Conservation (phyloP, 176 grass and related monocot species). For the Avena sativa region DNA sequence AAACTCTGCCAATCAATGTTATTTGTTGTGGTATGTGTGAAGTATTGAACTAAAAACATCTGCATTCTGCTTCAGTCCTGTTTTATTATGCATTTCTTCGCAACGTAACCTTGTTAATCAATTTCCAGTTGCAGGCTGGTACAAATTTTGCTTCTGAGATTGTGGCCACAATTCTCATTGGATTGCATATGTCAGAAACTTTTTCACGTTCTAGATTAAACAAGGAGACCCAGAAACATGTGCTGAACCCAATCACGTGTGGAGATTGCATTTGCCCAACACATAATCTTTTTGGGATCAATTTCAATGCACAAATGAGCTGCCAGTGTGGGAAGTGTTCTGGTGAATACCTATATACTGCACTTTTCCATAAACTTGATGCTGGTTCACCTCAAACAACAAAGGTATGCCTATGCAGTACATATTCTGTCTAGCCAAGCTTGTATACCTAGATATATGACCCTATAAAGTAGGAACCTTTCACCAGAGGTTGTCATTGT, state of each 20-base stretch:
- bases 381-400: too few species aligned
- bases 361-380: too few species aligned
- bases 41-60: not conserved
- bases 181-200: slow-evolving; percentile 26
- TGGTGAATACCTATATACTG: slow-evolving; percentile 9
- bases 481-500: not conserved
- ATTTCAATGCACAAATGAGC: slow-evolving; percentile 19
- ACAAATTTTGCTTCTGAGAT: not conserved
- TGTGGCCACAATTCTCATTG: too few species aligned
- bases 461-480: not conserved
- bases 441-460: not conserved
- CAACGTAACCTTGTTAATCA: slow-evolving; percentile 1
- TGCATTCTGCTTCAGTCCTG: slow-evolving; percentile 23
- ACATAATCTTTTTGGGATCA: slow-evolving; percentile 40
- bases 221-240: not conserved
- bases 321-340: slow-evolving; percentile 15
- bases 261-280: slow-evolving; percentile 30
- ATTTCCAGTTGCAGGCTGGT: not conserved
- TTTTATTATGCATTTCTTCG: not conserved
- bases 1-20: not conserved
- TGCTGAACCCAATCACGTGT: not conserved
- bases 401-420: not conserved
- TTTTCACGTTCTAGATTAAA: slow-evolving; percentile 1
- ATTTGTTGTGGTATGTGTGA: not conserved
- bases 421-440: not conserved